Base-by-base conservation (phyloP, 2,329 filamentous ascomycete species). In the Ceratocystis eucalypticola region DNA sequence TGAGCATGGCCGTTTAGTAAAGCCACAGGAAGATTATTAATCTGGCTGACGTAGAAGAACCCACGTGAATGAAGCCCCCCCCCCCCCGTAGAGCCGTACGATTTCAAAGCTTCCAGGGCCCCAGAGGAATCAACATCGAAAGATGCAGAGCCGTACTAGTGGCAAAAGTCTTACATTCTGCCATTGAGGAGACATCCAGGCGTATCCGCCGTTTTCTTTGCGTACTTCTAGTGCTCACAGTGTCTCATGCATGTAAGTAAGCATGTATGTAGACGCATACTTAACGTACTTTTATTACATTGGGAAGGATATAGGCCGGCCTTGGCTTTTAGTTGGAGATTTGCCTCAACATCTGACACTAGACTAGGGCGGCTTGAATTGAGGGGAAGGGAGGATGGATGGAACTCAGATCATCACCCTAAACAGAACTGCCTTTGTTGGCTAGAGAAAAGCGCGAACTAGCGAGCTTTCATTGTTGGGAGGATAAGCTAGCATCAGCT, bases 391-490 rank as follows among this genome's bases (percentile, higher is more conserved):
- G 28, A 37, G 55, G 17, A 59, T 17, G 48, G 7, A 12, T 41
- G 37, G 37, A 41, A 25, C 0, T 5, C 55, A 59, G 55, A 59
- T 59, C 55, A 59, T 33, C 4, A 10, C 55, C 55, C 30, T 37
- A 33, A 33, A 17, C 25, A 59, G 17, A 53, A 10, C 25, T 41
- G 55, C 15, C 55, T 59, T 59, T 59, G 28, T 59, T 59, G 28
- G 28, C 25, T 17, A 37, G 53, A 59, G 53, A 59, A 59, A 59
- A 59, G 53, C 53, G 53, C 53, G 53, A 59, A 59, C 53, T 59
- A 59, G 53, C 53, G 53, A 59, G 53, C 53, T 59, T 50, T 59
- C 53, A 59, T 59, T 59, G 28, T 59, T 59, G 55, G 33, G 28
- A 30, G 48, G n/a, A 53, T 25, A 59, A 20, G 25, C 30, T 30